Conservation (phyloP, 805 yeast species). For the Yamadazyma nakazawae region DNA sequence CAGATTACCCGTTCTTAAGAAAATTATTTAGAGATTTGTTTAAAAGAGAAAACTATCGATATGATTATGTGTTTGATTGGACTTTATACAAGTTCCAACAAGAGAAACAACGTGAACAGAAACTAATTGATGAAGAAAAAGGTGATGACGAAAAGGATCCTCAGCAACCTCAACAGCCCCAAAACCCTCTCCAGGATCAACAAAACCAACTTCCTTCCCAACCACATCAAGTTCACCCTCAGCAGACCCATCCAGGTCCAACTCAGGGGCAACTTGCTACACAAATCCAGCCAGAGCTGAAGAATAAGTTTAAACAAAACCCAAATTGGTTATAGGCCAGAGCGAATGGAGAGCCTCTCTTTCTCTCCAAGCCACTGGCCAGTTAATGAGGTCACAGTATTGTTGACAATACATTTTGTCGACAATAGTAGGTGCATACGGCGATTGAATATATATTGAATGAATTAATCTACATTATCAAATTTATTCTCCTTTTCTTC, state of each 20-base stretch:
- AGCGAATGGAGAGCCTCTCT: too few relatives aligned
- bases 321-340: conserved; percentile 15
- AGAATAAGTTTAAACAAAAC: conserved; percentile 10
- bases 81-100: conserved; percentile 76
- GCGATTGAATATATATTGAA: not conserved
- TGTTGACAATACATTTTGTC: too few relatives aligned
- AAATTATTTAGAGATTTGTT: conserved; percentile 86
- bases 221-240: conserved; percentile 8
- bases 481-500: conserved; percentile 8
- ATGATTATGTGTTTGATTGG: conserved; percentile 97
- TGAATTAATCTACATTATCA: conserved; percentile 15
- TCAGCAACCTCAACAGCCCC: conserved; percentile 6
- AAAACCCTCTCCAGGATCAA: conserved; percentile 6
- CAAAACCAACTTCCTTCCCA: not conserved
- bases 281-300: not conserved
- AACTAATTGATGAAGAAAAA: conserved; percentile 22
- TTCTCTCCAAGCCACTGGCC: too few relatives aligned
- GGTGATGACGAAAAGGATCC: conserved; percentile 11
- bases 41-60: conserved; percentile 81
- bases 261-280: not conserved
- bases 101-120: conserved; percentile 51
- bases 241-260: not conserved
- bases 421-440: not conserved
- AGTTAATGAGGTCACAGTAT: too few relatives aligned
- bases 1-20: conserved; percentile 87